A percentile compares a stretch with the other conserved stretches of the same genome.
phyloP scores from a whole-genome alignment of 495 filamentous ascomycete genomes.

The Penicillium ochrochloron region DNA sequence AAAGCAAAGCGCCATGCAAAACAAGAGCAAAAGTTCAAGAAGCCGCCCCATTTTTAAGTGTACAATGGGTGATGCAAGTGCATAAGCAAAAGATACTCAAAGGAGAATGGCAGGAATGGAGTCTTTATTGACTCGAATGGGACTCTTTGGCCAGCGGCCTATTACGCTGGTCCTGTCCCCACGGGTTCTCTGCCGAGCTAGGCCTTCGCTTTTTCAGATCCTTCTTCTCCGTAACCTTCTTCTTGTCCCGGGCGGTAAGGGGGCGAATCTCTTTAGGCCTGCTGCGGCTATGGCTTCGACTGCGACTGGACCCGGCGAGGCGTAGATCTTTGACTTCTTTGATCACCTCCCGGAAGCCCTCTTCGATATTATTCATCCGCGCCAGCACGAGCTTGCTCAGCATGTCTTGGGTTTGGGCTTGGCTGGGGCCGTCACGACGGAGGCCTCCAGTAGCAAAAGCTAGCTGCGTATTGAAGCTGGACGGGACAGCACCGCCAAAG shows the following conservation, averaged over 20 bases:
- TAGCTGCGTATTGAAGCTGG: conserved; percentile 81
- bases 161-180: conserved; percentile 20
- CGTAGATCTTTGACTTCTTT: conserved; percentile 77
- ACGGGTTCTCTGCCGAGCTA: conserved; percentile 27
- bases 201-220: conserved; percentile 32
- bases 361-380: conserved; percentile 88
- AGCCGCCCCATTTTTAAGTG: conserved; percentile 6
- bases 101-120: neutral
- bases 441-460: conserved; percentile 65
- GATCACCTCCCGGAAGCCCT: conserved; percentile 79
- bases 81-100: neutral
- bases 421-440: conserved; percentile 41
- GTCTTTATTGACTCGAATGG: neutral
- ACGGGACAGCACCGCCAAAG: conserved; percentile 62
- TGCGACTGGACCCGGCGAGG: conserved; percentile 37
- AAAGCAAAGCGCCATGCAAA: conserved; percentile 1
- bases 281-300: conserved; percentile 37
- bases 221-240: conserved; percentile 39
- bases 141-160: neutral
- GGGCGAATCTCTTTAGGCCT: conserved; percentile 32
- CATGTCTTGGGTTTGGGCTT: conserved; percentile 68
- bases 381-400: conserved; percentile 86
- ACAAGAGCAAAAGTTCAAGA: neutral
- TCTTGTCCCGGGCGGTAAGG: conserved; percentile 32
- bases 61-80: conserved; percentile 8